Percentiles rank a stretch among this genome's conserved stretches.
These are phyloP conservation scores for Chytriomyces confervae DNA, from an alignment of 192 early-diverging fungal species.

Conservation along the genomic window DNA sequence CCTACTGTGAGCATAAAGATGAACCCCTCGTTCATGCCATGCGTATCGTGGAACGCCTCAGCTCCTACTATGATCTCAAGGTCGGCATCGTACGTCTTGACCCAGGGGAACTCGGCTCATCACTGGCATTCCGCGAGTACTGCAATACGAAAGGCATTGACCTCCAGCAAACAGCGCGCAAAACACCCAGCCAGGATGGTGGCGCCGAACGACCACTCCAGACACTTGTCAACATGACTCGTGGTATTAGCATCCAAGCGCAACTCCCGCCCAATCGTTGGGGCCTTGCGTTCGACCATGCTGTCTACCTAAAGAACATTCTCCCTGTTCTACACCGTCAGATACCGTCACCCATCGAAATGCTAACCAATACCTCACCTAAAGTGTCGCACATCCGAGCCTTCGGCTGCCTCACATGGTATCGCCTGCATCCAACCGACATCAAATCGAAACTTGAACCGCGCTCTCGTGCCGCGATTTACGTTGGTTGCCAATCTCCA, in stretches of 20 bases:
- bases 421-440: background rate
- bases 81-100: background rate
- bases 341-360: background rate
- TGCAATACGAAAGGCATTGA: background rate
- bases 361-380: background rate
- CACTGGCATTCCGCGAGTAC: background rate
- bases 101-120: slow-evolving; percentile 9
- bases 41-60: slow-evolving; percentile 13
- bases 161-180: background rate
- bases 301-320: background rate
- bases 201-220: slow-evolving; percentile 12
- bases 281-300: slow-evolving; percentile 7
- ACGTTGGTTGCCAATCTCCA: background rate
- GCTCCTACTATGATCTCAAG: background rate
- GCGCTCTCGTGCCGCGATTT: background rate
- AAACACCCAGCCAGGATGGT: background rate
- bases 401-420: background rate
- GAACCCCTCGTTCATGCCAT: background rate
- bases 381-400: background rate
- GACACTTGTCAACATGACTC: slow-evolving; percentile 3
- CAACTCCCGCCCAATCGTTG: background rate
- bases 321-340: background rate
- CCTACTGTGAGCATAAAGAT: slow-evolving; percentile 4
- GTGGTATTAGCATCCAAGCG: background rate
- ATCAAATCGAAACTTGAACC: background rate